phyloP scores from a whole-genome alignment of 805 yeast genomes.

The Zygosaccharomyces kombuchaensis region DNA sequence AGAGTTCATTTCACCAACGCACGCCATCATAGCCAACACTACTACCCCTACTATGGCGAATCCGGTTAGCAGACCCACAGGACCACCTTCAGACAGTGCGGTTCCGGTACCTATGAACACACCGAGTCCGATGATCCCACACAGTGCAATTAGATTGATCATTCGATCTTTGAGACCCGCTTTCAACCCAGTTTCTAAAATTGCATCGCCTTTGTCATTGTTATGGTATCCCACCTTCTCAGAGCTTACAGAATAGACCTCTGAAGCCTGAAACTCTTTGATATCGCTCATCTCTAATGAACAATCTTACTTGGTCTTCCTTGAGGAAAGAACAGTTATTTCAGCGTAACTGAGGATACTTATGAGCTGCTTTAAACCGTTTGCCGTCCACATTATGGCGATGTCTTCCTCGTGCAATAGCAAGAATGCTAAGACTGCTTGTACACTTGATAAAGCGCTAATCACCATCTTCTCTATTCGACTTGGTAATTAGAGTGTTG shows the following conservation, averaged over 20 bases:
- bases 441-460: no score
- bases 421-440: background rate
- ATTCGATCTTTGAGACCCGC: constrained; percentile 48
- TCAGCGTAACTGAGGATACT: no score
- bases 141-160: constrained; percentile 48
- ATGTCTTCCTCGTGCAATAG: background rate
- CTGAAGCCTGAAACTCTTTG: background rate
- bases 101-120: constrained; percentile 49
- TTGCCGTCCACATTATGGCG: background rate
- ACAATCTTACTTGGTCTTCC: no score
- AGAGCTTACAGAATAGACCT: background rate
- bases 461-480: no score
- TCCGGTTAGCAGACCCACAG: constrained; percentile 49
- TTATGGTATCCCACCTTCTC: constrained; percentile 14
- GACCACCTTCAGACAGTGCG: constrained; percentile 49
- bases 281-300: background rate
- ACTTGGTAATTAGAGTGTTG: no score
- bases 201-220: constrained; percentile 25
- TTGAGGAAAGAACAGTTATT: no score
- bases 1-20: constrained; percentile 54
- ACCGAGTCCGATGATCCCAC: constrained; percentile 62
- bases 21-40: constrained; percentile 51
- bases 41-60: constrained; percentile 50
- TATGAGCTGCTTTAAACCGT: no score
- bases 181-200: constrained; percentile 37